Base-by-base conservation (phyloP, 495 filamentous ascomycete species). In the Penicillium simplicissimum region DNA sequence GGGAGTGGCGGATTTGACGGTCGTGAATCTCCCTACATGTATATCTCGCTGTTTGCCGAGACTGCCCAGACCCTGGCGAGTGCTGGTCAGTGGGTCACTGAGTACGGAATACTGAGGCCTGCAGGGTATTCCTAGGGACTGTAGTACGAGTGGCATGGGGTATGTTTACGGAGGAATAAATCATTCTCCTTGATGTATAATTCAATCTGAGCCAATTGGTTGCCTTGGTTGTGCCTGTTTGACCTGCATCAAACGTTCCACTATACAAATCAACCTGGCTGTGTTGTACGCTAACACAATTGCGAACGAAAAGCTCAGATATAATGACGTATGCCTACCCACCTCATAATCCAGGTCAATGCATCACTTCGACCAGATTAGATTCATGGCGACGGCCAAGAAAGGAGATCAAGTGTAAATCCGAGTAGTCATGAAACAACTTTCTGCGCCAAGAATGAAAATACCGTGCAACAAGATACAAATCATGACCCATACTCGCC, bases 1-100 rank as follows among this genome's bases (percentile, higher is more conserved):
- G 19, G 42, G 17, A 45, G 42, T 45, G 42, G 42, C 42, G 19
- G 42, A 23, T 23, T 45, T 9, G 42, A 21, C 9, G 17, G 7
- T 19, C 9, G 40, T 10, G n/a, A 42, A 31, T 31, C 4, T 31
- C 28, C 28, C 28, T 5, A 31, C 28, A 31, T 31, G 3, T 31
- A 31, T 31, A 31, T 31, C 28, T 42, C 40, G 8, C n/a, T 17
- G n/a, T 52, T 47, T 42, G 64, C 67, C 64, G 59, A 64, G 60
- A 8, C 56, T 67, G 64, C 48, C 58, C 40, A 69, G 64, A 38
- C 40, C 55, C 55, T 37, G 13, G n/a, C 36, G 37, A 15, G 42
- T 52, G 33, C 19, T 49, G 14, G 45, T 31, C 23, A 13, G 21
- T 25, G 45, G 25, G 45, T 49, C 25, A 15, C 2, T 25, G 31